Base-by-base conservation (phyloP, 169 alveolate genomes). In the Toxoplasma gondii region DNA sequence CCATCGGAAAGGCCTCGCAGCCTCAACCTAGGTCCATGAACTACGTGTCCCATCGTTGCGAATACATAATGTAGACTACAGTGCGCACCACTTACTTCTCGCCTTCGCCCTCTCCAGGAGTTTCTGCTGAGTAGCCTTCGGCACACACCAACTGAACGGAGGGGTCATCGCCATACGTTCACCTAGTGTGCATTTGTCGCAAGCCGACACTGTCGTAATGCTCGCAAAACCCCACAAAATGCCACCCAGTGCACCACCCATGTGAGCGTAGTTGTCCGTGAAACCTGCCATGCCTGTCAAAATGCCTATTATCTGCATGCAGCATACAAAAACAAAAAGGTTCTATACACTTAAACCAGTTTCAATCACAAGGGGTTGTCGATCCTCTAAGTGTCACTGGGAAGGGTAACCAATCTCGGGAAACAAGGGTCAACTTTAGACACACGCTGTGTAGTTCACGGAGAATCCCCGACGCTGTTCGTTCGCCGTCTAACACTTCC, bases 251-350 rank as follows among this genome's bases (percentile, higher is more conserved):
- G 97, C 97, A 0, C 98, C 98, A 5, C 98, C 98, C 38, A 96
- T 67, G 80, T 97, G 98, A n/a, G 98, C 98, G 58, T 97, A 97
- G 96, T 97, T 97, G 94, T 97, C 98, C 4, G 98, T 97, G 88
- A 96, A 92, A 27, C 97, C 97, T 44, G 98, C 78, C 95, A 97
- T 88, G 64, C 98, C 98, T 80, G 95, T 69, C 58, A 97, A 41
- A 0, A 97, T 92, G 7, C 98, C 98, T 39, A 97, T 54, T 39
- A 92, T 36, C 97, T 95, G 93, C 84, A 38, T 49, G 27, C 22
- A 83, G 54, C 49, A 70, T 19, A 81, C 92, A 17, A 78, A 36
- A 0, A 29, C 38, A 64, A 17, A 5, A 34, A 45, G 27, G 81
- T 4, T 49, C 58, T 12, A 49, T 49, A 49, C 58, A 49, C 22